These are phyloP conservation scores for Ophiostoma pallidulum DNA, from an alignment of 2,329 filamentous ascomycete species.

Conservation along the genomic window DNA sequence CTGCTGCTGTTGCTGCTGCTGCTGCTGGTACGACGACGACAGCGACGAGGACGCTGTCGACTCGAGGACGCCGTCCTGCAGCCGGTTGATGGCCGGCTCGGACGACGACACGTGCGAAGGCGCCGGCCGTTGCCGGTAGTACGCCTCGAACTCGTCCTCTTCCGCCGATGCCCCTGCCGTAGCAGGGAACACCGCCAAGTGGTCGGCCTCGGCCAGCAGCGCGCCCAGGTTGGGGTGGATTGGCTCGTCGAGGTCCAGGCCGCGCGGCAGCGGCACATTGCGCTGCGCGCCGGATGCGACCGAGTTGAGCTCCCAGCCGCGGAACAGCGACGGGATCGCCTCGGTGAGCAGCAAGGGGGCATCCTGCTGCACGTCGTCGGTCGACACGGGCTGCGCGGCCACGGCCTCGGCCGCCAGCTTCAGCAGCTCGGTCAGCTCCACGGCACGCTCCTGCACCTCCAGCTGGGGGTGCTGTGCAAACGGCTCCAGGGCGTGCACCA, in stretches of 20 bases:
- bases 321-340: slow-evolving; percentile 80
- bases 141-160: slow-evolving; percentile 57
- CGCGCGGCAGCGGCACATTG: slow-evolving; percentile 72
- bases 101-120: slow-evolving; percentile 41
- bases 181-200: slow-evolving; percentile 33
- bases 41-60: slow-evolving; percentile 15
- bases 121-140: slow-evolving; percentile 50
- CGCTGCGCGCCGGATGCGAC: slow-evolving; percentile 73
- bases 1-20: no score
- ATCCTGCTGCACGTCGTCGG: slow-evolving; percentile 47
- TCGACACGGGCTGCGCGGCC: slow-evolving; percentile 52
- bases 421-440: slow-evolving; percentile 85
- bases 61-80: slow-evolving; percentile 38
- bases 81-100: slow-evolving; percentile 46
- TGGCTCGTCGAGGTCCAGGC: slow-evolving; percentile 68
- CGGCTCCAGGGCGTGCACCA: slow-evolving; percentile 73
- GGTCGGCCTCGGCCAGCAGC: slow-evolving; percentile 54
- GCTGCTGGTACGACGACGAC: slow-evolving; percentile 18
- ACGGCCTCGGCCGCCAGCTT: slow-evolving; percentile 78
- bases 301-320: slow-evolving; percentile 81
- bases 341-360: slow-evolving; percentile 79
- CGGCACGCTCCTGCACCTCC: slow-evolving; percentile 89
- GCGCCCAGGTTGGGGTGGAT: slow-evolving; percentile 67
- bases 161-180: slow-evolving; percentile 21
- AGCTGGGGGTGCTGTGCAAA: slow-evolving; percentile 74